Conservation (phyloP, 1,284 basidiomycete species). For the Macrocystidia cucumis region DNA sequence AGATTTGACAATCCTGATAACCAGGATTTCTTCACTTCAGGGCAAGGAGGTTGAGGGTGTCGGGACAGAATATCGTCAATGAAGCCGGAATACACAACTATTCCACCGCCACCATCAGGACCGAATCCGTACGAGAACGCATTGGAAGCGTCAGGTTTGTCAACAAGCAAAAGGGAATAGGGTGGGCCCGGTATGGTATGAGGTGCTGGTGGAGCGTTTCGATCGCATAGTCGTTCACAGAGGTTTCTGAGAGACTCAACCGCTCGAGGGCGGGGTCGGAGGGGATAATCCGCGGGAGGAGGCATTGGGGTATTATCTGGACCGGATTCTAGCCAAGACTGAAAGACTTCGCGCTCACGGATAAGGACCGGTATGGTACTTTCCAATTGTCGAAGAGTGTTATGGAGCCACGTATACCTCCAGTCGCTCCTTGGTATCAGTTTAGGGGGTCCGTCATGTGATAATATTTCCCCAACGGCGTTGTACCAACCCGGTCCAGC, state of each 20-base stretch:
- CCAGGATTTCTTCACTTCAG: conserved; percentile 32
- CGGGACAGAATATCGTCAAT: conserved; percentile 70
- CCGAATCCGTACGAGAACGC: conserved; percentile 92
- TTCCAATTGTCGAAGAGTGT: conserved; percentile 71
- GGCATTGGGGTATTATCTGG: conserved; percentile 52
- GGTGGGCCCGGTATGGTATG: conserved; percentile 73
- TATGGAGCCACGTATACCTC: conserved; percentile 78
- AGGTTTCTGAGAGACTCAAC: conserved; percentile 54
- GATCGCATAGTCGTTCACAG: conserved; percentile 40
- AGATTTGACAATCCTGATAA: conserved; percentile 39
- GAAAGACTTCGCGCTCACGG: conserved; percentile 42
- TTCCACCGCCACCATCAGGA: conserved; percentile 79
- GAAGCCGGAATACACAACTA: conserved; percentile 87
- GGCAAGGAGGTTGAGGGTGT: conserved; percentile 9
- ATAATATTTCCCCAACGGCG: conserved; percentile 72
- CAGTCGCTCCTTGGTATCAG: conserved; percentile 71
- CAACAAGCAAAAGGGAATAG: conserved; percentile 79
- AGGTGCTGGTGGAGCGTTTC: conserved; percentile 30
- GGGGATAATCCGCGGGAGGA: conserved; percentile 65
- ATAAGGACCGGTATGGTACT: conserved; percentile 57
- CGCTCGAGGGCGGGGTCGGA: conserved; percentile 64
- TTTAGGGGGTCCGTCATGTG: conserved; percentile 54
- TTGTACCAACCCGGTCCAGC: conserved; percentile 81
- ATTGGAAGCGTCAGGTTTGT: conserved; percentile 71
- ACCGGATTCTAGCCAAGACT: conserved; percentile 43